phyloP scores from a whole-genome alignment of 768 basidiomycete genomes.

The Serendipita sp. region DNA sequence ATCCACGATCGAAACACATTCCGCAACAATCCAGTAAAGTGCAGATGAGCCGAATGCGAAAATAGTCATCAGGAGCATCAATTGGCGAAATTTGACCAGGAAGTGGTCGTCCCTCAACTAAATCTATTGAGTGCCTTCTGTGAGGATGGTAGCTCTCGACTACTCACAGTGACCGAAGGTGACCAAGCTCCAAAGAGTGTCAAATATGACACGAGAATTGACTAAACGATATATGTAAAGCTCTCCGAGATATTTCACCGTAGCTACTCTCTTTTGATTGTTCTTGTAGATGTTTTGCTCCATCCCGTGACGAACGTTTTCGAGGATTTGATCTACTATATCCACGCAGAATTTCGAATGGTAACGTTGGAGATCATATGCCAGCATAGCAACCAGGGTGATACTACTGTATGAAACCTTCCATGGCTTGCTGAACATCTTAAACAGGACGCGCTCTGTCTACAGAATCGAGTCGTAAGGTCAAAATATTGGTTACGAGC shows the following conservation, averaged over 20 bases:
- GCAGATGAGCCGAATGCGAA: constrained; percentile 82
- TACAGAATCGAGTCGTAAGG: constrained; percentile 11
- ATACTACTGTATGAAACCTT: constrained; percentile 90
- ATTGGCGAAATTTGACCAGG: constrained; percentile 58
- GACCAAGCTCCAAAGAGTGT: constrained; percentile 83
- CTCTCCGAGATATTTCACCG: constrained; percentile 90
- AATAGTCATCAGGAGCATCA: constrained; percentile 93
- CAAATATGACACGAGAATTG: constrained; percentile 79
- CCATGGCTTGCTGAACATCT: constrained; percentile 95
- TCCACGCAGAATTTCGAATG: constrained; percentile 75
- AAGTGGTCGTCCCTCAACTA: constrained; percentile 79
- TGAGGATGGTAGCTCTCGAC: not conserved
- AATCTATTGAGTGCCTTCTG: not conserved
- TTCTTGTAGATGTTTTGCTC: constrained; percentile 91
- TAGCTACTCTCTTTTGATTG: constrained; percentile 83
- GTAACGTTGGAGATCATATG: constrained; percentile 87
- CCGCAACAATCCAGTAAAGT: constrained; percentile 89
- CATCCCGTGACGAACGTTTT: constrained; percentile 77
- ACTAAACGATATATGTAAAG: constrained; percentile 90
- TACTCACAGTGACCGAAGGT: constrained; percentile 90
- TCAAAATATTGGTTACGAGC: not conserved
- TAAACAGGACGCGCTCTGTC: constrained; percentile 52
- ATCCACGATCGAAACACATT: constrained; percentile 92
- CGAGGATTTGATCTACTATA: constrained; percentile 86
- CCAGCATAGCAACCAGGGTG: constrained; percentile 78